Percentiles rank a stretch among this genome's conserved stretches.
Conservation (phyloP, 441 rosid species). For the Bocquillonia castaneifolia region DNA sequence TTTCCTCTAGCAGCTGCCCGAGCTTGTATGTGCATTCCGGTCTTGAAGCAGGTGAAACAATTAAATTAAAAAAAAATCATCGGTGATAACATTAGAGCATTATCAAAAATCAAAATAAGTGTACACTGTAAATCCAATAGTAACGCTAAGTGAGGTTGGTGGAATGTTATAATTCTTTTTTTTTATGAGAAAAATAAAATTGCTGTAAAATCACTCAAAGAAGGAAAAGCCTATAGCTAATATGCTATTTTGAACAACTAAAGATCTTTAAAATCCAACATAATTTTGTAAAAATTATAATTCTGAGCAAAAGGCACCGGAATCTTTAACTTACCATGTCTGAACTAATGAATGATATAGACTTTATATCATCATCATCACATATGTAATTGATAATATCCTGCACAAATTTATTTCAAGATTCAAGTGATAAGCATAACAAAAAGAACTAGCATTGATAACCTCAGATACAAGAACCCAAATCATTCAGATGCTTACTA, state of each 20-base stretch:
- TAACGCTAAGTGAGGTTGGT: not conserved
- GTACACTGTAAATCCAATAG: not conserved
- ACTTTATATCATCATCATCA: constrained; percentile 28
- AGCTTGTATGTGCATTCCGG: constrained; percentile 83
- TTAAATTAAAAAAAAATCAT: not conserved
- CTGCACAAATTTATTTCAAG: constrained; percentile 17
- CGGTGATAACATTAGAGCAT: not conserved
- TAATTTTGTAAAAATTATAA: not conserved
- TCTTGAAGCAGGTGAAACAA: constrained; percentile 37
- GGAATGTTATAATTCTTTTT: not conserved
- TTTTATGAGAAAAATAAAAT: not conserved
- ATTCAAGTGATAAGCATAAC: not conserved
- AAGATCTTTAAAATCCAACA: not conserved
- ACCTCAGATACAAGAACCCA: not conserved
- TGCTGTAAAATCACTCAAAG: not conserved
- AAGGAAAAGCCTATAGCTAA: not conserved
- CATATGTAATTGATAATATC: constrained; percentile 26
- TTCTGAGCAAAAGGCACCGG: not conserved
- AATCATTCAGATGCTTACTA: not conserved
- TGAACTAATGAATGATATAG: constrained; percentile 26
- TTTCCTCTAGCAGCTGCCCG: constrained; percentile 88
- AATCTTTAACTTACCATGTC: constrained; percentile 21
- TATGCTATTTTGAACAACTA: not conserved
- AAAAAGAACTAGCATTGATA: not conserved
- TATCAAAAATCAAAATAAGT: not conserved